Evolutionary conservation across 2,329 filamentous ascomycete genomes (phyloP).

Genomic region (Aspergillus terreus): DNA sequence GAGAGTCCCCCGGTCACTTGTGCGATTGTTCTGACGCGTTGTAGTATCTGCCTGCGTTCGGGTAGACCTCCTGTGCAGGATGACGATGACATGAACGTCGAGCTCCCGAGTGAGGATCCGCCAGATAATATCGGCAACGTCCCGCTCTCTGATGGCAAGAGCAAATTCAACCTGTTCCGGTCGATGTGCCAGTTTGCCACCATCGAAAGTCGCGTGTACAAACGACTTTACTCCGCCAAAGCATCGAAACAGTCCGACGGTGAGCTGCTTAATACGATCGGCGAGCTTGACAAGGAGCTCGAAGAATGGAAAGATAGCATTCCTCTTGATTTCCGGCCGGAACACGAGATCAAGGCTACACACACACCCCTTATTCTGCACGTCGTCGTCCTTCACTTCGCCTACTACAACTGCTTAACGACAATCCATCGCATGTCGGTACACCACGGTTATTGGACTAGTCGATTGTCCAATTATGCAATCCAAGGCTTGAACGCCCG

Average conservation of each 20-base stretch:
- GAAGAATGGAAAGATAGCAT: conserved; percentile 97
- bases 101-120: conserved; percentile 86
- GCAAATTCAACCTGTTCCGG: conserved; percentile 92
- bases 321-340: conserved; percentile 91
- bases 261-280: conserved; percentile 90
- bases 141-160: conserved; percentile 79
- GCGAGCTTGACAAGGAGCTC: conserved; percentile 82
- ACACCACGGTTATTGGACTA: conserved; percentile 98
- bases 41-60: conserved; percentile 64
- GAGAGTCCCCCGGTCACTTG: conserved; percentile 9
- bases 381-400: conserved; percentile 89
- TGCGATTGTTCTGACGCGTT: conserved; percentile 9
- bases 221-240: conserved; percentile 84
- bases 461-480: conserved; percentile 86
- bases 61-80: conserved; percentile 69
- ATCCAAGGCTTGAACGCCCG: conserved; percentile 89
- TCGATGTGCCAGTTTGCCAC: conserved; percentile 87
- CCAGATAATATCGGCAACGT: conserved; percentile 93
- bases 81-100: conserved; percentile 89
- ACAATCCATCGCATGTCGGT: conserved; percentile 99
- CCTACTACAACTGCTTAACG: conserved; percentile 96
- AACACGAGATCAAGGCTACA: conserved; percentile 89
- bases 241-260: conserved; percentile 89
- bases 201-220: conserved; percentile 94
- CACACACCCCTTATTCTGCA: conserved; percentile 93